phyloP scores from a whole-genome alignment of 768 basidiomycete genomes.

The Coprinopsis cinerea region DNA sequence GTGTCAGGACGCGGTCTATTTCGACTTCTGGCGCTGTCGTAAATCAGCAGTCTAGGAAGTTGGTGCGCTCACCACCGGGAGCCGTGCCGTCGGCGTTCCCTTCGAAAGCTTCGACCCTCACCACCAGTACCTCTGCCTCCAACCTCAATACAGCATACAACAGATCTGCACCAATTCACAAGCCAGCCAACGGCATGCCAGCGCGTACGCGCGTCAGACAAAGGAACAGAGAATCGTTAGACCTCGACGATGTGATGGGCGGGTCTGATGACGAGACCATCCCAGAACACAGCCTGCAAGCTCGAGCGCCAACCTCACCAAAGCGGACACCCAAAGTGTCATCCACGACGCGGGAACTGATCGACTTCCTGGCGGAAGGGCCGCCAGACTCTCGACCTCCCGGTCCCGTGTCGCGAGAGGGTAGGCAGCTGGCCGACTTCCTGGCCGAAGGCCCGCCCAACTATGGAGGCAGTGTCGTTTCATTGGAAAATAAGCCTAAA shows the following conservation, averaged over 20 bases:
- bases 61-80: conserved; percentile 24
- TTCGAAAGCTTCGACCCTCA: conserved; percentile 20
- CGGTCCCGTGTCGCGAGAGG: conserved; percentile 33
- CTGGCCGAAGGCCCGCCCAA: conserved; percentile 52
- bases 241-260: conserved; percentile 71
- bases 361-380: conserved; percentile 51
- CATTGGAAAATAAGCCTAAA: conserved; percentile 45
- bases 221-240: conserved; percentile 60
- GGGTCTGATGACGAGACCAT: conserved; percentile 58
- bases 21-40: conserved; percentile 32
- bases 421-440: conserved; percentile 51
- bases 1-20: conserved; percentile 33
- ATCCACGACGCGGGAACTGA: conserved; percentile 45
- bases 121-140: conserved; percentile 18
- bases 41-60: conserved; percentile 21
- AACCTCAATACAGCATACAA: conserved; percentile 21
- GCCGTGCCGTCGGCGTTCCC: conserved; percentile 25
- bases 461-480: conserved; percentile 23
- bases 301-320: conserved; percentile 16
- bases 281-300: conserved; percentile 9
- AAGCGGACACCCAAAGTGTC: conserved; percentile 28
- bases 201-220: conserved; percentile 46
- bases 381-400: conserved; percentile 36
- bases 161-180: conserved; percentile 18
- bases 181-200: conserved; percentile 30